Percentiles rank a stretch among this genome's conserved stretches.
Conservation (phyloP, 2,329 filamentous ascomycete genomes). For the Fusarium brevicatenulatum region DNA sequence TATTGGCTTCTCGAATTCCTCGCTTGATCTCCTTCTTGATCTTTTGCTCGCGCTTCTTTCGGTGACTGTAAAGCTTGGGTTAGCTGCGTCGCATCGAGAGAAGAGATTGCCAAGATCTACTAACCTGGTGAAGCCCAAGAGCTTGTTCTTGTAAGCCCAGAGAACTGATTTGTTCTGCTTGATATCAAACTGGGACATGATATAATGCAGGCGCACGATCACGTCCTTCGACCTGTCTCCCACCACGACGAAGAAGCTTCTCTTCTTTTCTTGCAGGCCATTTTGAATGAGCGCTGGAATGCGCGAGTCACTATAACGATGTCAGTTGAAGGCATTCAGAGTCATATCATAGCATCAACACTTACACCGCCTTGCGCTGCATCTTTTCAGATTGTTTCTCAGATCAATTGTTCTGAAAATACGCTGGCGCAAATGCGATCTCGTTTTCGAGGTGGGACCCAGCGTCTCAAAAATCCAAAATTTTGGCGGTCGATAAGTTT, state of each 20-base stretch:
- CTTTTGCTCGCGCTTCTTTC: constrained; percentile 97
- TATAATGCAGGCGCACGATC: constrained; percentile 92
- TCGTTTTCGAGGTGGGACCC: constrained; percentile 40
- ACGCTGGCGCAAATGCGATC: constrained; percentile 45
- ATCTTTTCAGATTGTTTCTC: constrained; percentile 53
- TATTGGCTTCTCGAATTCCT: constrained; percentile 90
- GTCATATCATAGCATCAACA: neutral
- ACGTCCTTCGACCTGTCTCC: constrained; percentile 93
- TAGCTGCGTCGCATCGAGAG: constrained; percentile 24
- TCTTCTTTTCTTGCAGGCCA: constrained; percentile 93
- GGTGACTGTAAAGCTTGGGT: constrained; percentile 68
- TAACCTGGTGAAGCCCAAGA: constrained; percentile 87
- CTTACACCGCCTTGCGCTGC: constrained; percentile 69
- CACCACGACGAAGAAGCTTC: constrained; percentile 97
- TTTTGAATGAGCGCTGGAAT: constrained; percentile 92
- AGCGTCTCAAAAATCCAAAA: constrained; percentile 51
- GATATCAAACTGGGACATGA: constrained; percentile 88
- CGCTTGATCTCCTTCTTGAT: constrained; percentile 99
- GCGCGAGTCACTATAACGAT: constrained; percentile 75
- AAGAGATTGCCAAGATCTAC: constrained; percentile 16
- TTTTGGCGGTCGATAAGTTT: constrained; percentile 50
- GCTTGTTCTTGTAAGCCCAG: constrained; percentile 99
- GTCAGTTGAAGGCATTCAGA: constrained; percentile 6
- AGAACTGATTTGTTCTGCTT: constrained; percentile 92
- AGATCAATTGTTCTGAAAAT: constrained; percentile 44